These are phyloP conservation scores for Saccharomyces hybrid DNA, from an alignment of 1,139 yeast genomes.

Conservation along the genomic window DNA sequence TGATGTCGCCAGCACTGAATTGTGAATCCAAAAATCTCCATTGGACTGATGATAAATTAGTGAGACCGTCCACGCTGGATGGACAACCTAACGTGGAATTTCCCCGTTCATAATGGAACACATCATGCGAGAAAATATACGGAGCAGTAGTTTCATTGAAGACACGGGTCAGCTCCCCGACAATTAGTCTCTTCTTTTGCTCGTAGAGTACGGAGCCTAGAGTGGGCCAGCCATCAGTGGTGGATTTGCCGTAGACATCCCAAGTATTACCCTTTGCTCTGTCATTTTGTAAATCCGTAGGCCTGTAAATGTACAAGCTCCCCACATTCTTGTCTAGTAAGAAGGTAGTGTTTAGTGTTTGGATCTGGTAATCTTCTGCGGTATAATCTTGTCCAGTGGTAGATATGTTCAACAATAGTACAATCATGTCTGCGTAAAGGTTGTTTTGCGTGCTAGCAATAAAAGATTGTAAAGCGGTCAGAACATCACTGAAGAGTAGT, in stretches of 20 bases:
- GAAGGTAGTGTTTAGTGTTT: conserved; percentile 12
- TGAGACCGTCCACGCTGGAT: conserved; percentile 14
- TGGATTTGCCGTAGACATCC: conserved; percentile 13
- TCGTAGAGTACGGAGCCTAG: conserved; percentile 39
- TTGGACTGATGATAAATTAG: conserved; percentile 10
- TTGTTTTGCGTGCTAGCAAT: conserved; percentile 47
- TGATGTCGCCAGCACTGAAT: conserved; percentile 35
- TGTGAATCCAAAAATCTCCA: conserved; percentile 36
- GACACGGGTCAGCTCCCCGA: conserved; percentile 10
- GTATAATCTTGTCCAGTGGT: background rate
- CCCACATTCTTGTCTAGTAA: conserved; percentile 16
- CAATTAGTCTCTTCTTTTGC: conserved; percentile 37
- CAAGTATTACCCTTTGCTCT: conserved; percentile 18
- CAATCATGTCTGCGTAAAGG: conserved; percentile 47
- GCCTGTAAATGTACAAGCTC: conserved; percentile 31
- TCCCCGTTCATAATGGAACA: conserved; percentile 13
- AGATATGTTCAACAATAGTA: conserved; percentile 39
- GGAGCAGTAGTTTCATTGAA: conserved; percentile 10
- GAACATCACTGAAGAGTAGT: conserved; percentile 33
- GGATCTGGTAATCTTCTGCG: conserved; percentile 28
- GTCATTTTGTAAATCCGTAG: conserved; percentile 28
- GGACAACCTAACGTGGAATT: conserved; percentile 24
- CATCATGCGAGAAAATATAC: conserved; percentile 14
- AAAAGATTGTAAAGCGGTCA: conserved; percentile 36
- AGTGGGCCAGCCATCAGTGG: conserved; percentile 37